These are phyloP conservation scores for Adansonia madagascariensis DNA, from an alignment of 441 rosid genomes.

Conservation along the genomic window DNA sequence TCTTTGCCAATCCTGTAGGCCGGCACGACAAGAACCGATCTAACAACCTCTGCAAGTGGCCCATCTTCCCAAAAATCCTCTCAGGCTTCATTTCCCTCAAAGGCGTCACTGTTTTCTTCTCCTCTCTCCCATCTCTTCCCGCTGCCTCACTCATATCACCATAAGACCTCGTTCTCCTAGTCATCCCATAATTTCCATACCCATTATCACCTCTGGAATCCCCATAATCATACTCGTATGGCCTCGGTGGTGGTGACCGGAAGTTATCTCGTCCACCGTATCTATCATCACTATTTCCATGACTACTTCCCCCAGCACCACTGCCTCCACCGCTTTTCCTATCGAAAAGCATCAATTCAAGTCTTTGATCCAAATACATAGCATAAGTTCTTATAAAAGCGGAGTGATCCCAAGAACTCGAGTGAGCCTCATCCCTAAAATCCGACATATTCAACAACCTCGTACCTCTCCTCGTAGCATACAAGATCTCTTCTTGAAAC, in stretches of 20 bases:
- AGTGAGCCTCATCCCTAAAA: conserved; percentile 94
- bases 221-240: conserved; percentile 67
- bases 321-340: conserved; percentile 43
- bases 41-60: conserved; percentile 83
- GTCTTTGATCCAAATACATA: conserved; percentile 84
- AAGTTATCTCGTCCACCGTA: conserved; percentile 57
- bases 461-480: conserved; percentile 79
- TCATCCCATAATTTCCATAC: conserved; percentile 53
- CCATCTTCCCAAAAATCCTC: conserved; percentile 82
- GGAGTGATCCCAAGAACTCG: conserved; percentile 94
- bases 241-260: conserved; percentile 69
- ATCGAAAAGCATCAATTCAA: conserved; percentile 69
- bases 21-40: conserved; percentile 81
- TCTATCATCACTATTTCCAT: conserved; percentile 55
- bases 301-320: conserved; percentile 44
- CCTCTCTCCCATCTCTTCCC: conserved; percentile 56
- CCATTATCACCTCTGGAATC: conserved; percentile 52
- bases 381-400: conserved; percentile 88
- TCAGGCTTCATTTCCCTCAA: conserved; percentile 87
- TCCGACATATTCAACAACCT: conserved; percentile 88
- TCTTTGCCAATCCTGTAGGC: conserved; percentile 86
- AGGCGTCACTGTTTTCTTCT: conserved; percentile 62
- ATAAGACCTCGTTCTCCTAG: conserved; percentile 71
- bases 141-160: conserved; percentile 82
- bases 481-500: conserved; percentile 79